phyloP scores from a whole-genome alignment of 129 eudicot genomes.

The Oenanthe sinensis region DNA sequence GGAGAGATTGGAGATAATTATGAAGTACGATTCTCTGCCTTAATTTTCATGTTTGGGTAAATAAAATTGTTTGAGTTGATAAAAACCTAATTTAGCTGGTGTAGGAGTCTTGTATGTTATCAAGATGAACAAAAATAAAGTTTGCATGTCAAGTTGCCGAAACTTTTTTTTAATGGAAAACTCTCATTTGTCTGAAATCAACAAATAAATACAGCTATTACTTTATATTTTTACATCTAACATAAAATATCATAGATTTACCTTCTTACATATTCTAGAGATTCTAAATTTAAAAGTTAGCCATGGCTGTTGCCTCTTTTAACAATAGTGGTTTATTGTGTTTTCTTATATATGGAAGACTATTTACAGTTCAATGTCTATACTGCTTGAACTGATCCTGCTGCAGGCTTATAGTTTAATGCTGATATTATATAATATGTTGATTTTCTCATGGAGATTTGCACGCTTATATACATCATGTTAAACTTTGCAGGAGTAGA shows the following conservation, averaged over 20 bases:
- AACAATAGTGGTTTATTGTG: neutral
- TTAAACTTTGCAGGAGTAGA: constrained; percentile 3
- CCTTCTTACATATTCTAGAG: neutral
- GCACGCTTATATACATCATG: neutral
- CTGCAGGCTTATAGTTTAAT: constrained; percentile 3
- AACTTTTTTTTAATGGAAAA: neutral
- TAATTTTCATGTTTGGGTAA: neutral
- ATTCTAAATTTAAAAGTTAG: neutral
- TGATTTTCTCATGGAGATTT: neutral
- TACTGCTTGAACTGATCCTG: neutral
- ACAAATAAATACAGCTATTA: neutral
- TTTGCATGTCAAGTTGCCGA: neutral
- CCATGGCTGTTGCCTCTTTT: neutral
- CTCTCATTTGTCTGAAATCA: neutral
- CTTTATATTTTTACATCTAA: neutral
- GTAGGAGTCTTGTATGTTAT: neutral
- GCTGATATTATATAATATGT: neutral
- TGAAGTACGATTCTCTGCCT: neutral
- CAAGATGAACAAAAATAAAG: neutral
- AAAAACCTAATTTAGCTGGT: neutral
- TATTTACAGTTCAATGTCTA: neutral
- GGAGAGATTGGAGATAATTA: neutral
- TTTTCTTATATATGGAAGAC: neutral
- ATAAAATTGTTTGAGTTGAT: neutral
- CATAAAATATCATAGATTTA: neutral